Percentiles rank a stretch among this genome's conserved stretches.
Conservation (phyloP, 2,329 filamentous ascomycete species). For the Paecilomyces variotii region DNA sequence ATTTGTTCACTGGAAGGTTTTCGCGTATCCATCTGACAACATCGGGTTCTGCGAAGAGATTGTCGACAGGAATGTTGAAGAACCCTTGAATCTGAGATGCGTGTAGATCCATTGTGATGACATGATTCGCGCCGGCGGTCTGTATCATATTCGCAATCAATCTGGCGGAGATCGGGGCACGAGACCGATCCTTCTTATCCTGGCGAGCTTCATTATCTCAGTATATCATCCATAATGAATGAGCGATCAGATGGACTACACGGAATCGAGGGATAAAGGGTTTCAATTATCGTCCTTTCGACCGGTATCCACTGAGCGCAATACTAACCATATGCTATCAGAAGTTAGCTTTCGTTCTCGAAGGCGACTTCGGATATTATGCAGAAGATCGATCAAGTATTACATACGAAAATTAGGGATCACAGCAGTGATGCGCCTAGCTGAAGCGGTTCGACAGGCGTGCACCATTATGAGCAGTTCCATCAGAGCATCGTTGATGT, state of each 20-base stretch:
- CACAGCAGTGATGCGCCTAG: constrained; percentile 87
- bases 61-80: constrained; percentile 74
- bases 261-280: background rate
- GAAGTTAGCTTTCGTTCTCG: background rate
- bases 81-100: constrained; percentile 93
- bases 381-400: background rate
- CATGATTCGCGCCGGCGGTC: constrained; percentile 83
- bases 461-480: constrained; percentile 98
- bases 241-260: background rate
- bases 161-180: constrained; percentile 93
- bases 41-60: constrained; percentile 89
- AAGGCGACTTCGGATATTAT: background rate
- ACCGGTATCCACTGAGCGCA: background rate
- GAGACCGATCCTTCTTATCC: constrained; percentile 94
- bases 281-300: background rate
- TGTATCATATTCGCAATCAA: constrained; percentile 97
- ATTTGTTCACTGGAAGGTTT: constrained; percentile 71
- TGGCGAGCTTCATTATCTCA: constrained; percentile 66
- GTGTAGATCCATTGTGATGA: constrained; percentile 95
- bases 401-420: constrained; percentile 79
- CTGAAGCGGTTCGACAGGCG: constrained; percentile 77
- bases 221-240: background rate
- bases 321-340: background rate
- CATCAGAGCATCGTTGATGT: constrained; percentile 98
- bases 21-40: constrained; percentile 86